Percentiles rank a stretch among this genome's conserved stretches.
Evolutionary conservation across 106 monocot genomes (phyloP).

Genomic region (Dendrobium catenatum): DNA sequence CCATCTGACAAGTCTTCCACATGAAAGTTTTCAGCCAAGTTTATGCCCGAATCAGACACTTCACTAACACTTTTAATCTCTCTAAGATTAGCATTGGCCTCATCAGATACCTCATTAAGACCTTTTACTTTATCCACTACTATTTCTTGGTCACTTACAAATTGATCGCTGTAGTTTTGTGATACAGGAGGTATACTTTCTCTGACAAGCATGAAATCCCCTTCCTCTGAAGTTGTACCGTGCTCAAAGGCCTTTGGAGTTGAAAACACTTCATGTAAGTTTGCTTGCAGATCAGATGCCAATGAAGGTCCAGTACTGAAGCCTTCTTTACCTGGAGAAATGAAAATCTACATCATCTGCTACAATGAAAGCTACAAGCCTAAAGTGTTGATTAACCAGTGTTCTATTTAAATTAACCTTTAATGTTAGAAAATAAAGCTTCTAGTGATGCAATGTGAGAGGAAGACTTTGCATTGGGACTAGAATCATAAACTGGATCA

Average conservation of each 20-base stretch:
- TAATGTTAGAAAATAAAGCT: slow-evolving; percentile 18
- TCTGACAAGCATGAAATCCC: background rate
- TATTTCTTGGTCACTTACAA: too few species aligned
- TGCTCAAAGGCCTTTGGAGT: slow-evolving; percentile 10
- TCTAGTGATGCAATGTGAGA: slow-evolving; percentile 21
- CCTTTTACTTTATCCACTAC: too few species aligned
- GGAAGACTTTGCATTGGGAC: slow-evolving; percentile 40
- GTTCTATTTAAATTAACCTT: background rate
- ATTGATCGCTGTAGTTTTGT: background rate
- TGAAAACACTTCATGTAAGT: slow-evolving; percentile 14
- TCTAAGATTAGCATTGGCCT: background rate
- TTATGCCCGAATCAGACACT: background rate
- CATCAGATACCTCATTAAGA: background rate
- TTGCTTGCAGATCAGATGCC: slow-evolving; percentile 13
- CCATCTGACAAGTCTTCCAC: background rate
- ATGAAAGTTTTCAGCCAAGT: background rate
- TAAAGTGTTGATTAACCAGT: background rate
- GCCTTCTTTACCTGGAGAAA: slow-evolving; percentile 15
- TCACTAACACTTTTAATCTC: background rate
- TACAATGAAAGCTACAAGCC: background rate
- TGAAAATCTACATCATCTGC: background rate
- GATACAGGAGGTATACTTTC: background rate
- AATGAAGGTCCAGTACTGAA: slow-evolving; percentile 14
- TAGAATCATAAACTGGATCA: slow-evolving; percentile 69
- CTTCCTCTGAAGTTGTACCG: background rate